phyloP scores from a whole-genome alignment of 371 early-diverging fungal genomes.

The Fennellomyces sp. region DNA sequence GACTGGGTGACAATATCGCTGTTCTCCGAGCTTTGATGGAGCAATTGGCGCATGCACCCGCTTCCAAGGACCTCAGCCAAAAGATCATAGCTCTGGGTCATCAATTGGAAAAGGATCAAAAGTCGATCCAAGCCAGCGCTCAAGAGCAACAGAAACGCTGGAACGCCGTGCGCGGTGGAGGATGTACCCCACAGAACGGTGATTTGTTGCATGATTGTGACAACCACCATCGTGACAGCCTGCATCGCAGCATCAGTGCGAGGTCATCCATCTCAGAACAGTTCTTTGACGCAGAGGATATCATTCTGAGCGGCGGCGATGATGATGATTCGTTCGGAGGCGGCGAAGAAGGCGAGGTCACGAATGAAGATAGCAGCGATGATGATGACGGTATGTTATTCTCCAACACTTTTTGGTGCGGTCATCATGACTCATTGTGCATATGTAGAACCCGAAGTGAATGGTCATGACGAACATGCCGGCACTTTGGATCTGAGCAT shows the following conservation, averaged over 20 bases:
- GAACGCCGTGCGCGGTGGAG: slow-evolving; percentile 2
- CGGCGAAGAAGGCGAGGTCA: slow-evolving; percentile 15
- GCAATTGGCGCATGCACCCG: slow-evolving; percentile 10
- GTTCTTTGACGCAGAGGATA: slow-evolving; percentile 71
- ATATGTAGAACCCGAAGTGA: slow-evolving; percentile 7
- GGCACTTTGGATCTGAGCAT: slow-evolving; percentile 11
- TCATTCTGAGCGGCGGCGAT: slow-evolving; percentile 32
- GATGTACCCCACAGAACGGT: neutral
- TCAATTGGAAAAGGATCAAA: slow-evolving; percentile 11
- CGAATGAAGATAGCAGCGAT: slow-evolving; percentile 17
- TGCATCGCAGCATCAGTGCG: slow-evolving; percentile 1
- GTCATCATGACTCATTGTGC: neutral
- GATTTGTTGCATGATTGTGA: neutral
- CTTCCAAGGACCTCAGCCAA: slow-evolving; percentile 4
- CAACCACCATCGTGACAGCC: neutral
- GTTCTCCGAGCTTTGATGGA: slow-evolving; percentile 14
- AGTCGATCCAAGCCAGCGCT: neutral
- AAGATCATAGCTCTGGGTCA: neutral
- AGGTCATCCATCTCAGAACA: slow-evolving; percentile 38
- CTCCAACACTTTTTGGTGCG: neutral
- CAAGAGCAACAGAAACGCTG: slow-evolving; percentile 17
- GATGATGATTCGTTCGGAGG: slow-evolving; percentile 29
- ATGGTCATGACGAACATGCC: slow-evolving; percentile 7
- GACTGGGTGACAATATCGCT: slow-evolving; percentile 8
- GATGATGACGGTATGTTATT: slow-evolving; percentile 27